These are phyloP conservation scores for Lecanicillium sp. DNA, from an alignment of 2,329 filamentous ascomycete species.

Conservation along the genomic window DNA sequence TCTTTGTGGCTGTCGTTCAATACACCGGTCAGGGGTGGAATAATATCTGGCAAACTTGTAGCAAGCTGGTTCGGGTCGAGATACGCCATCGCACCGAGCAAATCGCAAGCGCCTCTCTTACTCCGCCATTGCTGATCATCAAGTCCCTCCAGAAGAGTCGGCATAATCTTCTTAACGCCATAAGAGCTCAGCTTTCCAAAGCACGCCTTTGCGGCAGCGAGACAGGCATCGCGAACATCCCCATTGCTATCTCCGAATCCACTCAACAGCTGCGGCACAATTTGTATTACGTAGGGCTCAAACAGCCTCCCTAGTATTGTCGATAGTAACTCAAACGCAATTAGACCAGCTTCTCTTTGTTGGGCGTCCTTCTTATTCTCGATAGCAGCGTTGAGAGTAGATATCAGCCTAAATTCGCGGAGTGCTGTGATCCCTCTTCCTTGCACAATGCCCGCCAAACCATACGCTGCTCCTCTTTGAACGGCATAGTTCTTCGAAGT, in stretches of 20 bases:
- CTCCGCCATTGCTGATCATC: slow-evolving; percentile 97
- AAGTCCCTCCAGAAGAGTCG: slow-evolving; percentile 81
- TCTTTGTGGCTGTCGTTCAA: slow-evolving; percentile 98
- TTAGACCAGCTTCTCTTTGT: slow-evolving; percentile 77
- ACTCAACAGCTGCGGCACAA: slow-evolving; percentile 80
- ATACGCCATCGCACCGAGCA: slow-evolving; percentile 96
- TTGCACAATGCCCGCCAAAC: slow-evolving; percentile 79
- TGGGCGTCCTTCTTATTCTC: slow-evolving; percentile 93
- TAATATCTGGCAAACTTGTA: slow-evolving; percentile 87
- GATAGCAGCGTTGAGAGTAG: slow-evolving; percentile 68
- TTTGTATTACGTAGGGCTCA: slow-evolving; percentile 93
- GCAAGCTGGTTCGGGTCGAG: slow-evolving; percentile 92
- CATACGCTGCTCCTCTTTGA: slow-evolving; percentile 88
- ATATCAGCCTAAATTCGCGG: slow-evolving; percentile 78
- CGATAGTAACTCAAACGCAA: slow-evolving; percentile 87
- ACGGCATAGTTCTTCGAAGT: slow-evolving; percentile 86
- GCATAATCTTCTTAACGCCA: slow-evolving; percentile 89
- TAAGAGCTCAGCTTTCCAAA: slow-evolving; percentile 91
- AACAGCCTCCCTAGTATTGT: slow-evolving; percentile 80
- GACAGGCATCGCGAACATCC: slow-evolving; percentile 85
- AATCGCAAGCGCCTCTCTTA: slow-evolving; percentile 95
- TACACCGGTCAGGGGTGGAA: slow-evolving; percentile 87
- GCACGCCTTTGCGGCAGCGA: slow-evolving; percentile 89
- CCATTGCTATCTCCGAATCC: slow-evolving; percentile 84
- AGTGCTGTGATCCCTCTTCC: slow-evolving; percentile 80